These are phyloP conservation scores for Ascosphaera aggregata DNA, from an alignment of 2,329 filamentous ascomycete genomes.

Conservation along the genomic window DNA sequence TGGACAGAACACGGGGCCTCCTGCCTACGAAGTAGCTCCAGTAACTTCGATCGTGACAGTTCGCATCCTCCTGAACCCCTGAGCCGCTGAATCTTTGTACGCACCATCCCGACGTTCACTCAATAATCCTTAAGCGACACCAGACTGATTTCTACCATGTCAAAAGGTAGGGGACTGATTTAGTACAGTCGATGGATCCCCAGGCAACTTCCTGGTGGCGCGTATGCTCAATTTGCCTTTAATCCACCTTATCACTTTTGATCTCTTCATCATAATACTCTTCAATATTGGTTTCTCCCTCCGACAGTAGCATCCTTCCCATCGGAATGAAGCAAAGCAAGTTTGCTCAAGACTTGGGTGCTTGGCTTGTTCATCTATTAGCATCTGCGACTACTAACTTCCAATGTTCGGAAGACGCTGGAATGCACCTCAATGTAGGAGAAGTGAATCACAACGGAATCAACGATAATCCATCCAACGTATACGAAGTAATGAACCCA, in stretches of 20 bases:
- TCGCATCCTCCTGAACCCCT: not conserved
- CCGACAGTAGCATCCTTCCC: slow-evolving; percentile 7
- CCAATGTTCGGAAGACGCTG: no score
- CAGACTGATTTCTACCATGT: not conserved
- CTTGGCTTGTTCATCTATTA: slow-evolving; percentile 3
- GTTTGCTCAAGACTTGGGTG: slow-evolving; percentile 7
- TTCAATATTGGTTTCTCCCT: not conserved
- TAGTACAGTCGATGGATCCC: not conserved
- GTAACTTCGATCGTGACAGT: no score
- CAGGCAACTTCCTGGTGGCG: not conserved
- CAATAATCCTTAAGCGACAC: not conserved
- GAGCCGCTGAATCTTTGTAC: not conserved
- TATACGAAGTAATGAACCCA: slow-evolving; percentile 21
- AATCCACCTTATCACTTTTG: not conserved
- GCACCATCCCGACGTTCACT: not conserved
- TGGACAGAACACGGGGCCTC: no score
- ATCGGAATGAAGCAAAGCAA: slow-evolving; percentile 11
- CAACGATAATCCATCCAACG: slow-evolving; percentile 15
- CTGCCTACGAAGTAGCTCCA: no score
- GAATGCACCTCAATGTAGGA: slow-evolving; percentile 16
- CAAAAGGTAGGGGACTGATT: not conserved
- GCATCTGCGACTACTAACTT: no score
- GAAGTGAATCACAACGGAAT: slow-evolving; percentile 17
- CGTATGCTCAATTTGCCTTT: not conserved
- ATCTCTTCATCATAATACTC: not conserved